phyloP scores from a whole-genome alignment of 176 grass and related monocot species.

The Aegilops speltoides region DNA sequence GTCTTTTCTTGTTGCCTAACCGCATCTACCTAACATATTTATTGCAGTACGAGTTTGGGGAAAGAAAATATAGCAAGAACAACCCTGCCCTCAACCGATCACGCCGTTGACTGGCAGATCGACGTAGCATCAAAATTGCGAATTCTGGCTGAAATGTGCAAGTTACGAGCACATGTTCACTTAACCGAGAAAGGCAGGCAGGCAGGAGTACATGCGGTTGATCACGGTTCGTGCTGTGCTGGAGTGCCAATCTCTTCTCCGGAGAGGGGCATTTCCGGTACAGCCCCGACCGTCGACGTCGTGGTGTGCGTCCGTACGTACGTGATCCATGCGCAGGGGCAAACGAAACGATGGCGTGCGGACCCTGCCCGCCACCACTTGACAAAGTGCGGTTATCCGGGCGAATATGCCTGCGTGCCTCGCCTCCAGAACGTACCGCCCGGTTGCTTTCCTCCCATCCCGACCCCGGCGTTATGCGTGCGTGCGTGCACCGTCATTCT shows the following conservation, averaged over 20 bases:
- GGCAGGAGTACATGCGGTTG: too few relatives aligned
- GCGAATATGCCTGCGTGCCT: conserved; percentile 26
- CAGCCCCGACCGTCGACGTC: background rate
- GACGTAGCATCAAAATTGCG: too few relatives aligned
- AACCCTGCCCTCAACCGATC: too few relatives aligned
- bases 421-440: background rate
- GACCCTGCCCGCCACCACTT: background rate
- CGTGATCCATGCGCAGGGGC: background rate
- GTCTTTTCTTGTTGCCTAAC: conserved; percentile 6
- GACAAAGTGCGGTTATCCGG: background rate
- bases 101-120: too few relatives aligned
- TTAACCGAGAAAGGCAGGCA: too few relatives aligned
- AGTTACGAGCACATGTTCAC: too few relatives aligned
- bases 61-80: too few relatives aligned
- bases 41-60: background rate
- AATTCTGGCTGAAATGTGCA: too few relatives aligned
- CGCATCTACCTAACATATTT: background rate
- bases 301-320: background rate
- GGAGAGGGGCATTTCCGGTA: too few relatives aligned
- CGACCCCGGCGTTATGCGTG: background rate
- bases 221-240: too few relatives aligned
- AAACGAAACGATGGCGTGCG: background rate
- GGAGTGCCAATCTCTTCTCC: too few relatives aligned
- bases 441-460: conserved; percentile 8
- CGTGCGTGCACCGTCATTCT: background rate